Conservation (phyloP, 1,284 basidiomycete genomes). For the Leccinum pachyderme region DNA sequence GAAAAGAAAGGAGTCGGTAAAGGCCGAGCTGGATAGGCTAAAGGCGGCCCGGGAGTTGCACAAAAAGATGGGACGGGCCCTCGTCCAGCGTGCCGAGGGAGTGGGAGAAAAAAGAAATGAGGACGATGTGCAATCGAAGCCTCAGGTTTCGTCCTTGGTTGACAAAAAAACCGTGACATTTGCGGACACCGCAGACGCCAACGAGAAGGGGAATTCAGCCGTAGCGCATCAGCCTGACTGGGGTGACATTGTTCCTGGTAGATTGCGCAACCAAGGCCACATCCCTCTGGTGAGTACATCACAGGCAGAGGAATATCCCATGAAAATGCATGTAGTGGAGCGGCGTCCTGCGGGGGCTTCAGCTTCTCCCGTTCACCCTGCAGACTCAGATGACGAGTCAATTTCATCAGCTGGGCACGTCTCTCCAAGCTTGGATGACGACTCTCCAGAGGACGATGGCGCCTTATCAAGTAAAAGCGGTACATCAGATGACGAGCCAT, state of each 20-base stretch:
- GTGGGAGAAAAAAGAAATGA: constrained; percentile 42
- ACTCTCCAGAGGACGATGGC: constrained; percentile 8
- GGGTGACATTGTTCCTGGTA: constrained; percentile 56
- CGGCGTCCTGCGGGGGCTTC: constrained; percentile 40
- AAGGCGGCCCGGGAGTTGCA: constrained; percentile 60
- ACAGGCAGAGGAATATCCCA: constrained; percentile 44
- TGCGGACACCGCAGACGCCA: constrained; percentile 38
- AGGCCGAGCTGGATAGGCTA: constrained; percentile 50
- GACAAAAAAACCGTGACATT: constrained; percentile 67
- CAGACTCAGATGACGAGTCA: constrained; percentile 53
- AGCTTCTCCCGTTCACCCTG: constrained; percentile 17
- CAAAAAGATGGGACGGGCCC: constrained; percentile 73
- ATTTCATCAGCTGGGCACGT: constrained; percentile 30
- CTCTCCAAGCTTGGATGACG: constrained; percentile 23
- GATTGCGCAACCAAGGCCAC: constrained; percentile 41
- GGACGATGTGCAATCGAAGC: constrained; percentile 18
- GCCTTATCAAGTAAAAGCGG: constrained; percentile 22
- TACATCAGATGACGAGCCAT: constrained; percentile 28
- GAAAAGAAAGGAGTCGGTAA: constrained; percentile 50
- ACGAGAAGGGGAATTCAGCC: constrained; percentile 3
- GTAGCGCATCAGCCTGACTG: constrained; percentile 35
- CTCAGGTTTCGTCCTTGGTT: constrained; percentile 23
- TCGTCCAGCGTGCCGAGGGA: constrained; percentile 49
- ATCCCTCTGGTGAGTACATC: constrained; percentile 40
- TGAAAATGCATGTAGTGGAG: constrained; percentile 71